Evolutionary conservation across 306 rosid genomes (phyloP), one percentile per base, ranked within the genome.

Genomic region (Bauhinia variegata): DNA sequence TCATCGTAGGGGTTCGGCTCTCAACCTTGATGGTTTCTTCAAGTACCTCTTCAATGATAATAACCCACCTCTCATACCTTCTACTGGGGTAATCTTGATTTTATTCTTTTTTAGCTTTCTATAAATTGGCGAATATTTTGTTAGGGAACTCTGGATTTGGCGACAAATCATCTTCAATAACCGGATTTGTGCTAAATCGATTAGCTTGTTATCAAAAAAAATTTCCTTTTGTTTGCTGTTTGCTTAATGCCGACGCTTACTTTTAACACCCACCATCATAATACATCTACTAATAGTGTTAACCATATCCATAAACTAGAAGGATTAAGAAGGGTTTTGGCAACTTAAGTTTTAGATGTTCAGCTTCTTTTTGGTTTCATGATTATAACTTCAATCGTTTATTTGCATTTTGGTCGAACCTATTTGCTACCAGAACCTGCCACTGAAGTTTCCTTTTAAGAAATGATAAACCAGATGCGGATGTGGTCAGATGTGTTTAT

Each of bases 21-120:
- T 95, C 67, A 72, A 85, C 33, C 92, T 90, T 54, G 97, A 91
- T 13, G 75, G 83, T 64, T 95, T 95, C 82, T 91, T 95, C 70
- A 86, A 83, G 80, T 86, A 71, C 67, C 88, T 95, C 47, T 86
- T 85, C 80, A 51, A 87, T 73, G 95, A 91, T 30, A 32, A 8
- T 43, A 91, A 95, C 51, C 85, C 80, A 12, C 86, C 99, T 17
- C 54, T 75, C 31, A n/a, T 48, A 0, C 72, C 89, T 43, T 54
- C 86, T 60, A 54, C 4, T 67, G 86, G 77, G 87, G 98, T 90
- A 76, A 15, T 42, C n/a, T 8, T 7, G 11, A 5, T 38, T 36
- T 41, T 37, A 23, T 19, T 15, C 7, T 18, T 19, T 60, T 14
- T 58, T 2, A 23, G 2, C 8, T 47, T 11, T 36, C 51, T 7